Percentiles rank a stretch among this genome's conserved stretches.
These are phyloP conservation scores for Capniomyces stellatus DNA, from an alignment of 371 early-diverging fungal species.

Conservation along the genomic window DNA sequence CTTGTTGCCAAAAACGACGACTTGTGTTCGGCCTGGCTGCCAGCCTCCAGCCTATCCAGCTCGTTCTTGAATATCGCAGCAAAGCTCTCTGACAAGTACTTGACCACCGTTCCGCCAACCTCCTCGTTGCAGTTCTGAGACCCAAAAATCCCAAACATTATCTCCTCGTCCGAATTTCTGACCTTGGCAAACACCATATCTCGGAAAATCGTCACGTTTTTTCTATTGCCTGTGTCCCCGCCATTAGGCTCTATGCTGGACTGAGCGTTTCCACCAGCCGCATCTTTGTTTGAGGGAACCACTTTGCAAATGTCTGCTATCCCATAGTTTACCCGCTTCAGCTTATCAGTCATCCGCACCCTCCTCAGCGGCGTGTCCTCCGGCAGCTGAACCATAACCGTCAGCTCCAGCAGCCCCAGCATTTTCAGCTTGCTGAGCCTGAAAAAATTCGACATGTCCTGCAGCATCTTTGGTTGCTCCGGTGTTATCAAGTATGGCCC, in stretches of 20 bases:
- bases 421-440: constrained; percentile 51
- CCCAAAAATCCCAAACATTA: constrained; percentile 76
- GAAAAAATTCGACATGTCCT: constrained; percentile 53
- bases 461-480: constrained; percentile 15
- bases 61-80: constrained; percentile 46
- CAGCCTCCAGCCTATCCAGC: constrained; percentile 31
- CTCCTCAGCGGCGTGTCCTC: constrained; percentile 67
- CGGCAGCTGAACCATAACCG: constrained; percentile 58
- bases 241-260: background rate
- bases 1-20: too few relatives aligned
- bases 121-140: constrained; percentile 35
- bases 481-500: constrained; percentile 14
- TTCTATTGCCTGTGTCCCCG: constrained; percentile 4
- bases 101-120: constrained; percentile 29
- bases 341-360: constrained; percentile 66
- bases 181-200: constrained; percentile 67
- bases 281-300: constrained; percentile 2
- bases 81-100: constrained; percentile 52
- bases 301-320: constrained; percentile 67
- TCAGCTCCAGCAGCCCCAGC: constrained; percentile 77
- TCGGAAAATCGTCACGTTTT: constrained; percentile 35
- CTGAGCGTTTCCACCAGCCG: background rate
- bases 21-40: too few relatives aligned
- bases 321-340: constrained; percentile 66
- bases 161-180: constrained; percentile 62